phyloP scores from a whole-genome alignment of 371 early-diverging fungal genomes.

The Mucor sp. region DNA sequence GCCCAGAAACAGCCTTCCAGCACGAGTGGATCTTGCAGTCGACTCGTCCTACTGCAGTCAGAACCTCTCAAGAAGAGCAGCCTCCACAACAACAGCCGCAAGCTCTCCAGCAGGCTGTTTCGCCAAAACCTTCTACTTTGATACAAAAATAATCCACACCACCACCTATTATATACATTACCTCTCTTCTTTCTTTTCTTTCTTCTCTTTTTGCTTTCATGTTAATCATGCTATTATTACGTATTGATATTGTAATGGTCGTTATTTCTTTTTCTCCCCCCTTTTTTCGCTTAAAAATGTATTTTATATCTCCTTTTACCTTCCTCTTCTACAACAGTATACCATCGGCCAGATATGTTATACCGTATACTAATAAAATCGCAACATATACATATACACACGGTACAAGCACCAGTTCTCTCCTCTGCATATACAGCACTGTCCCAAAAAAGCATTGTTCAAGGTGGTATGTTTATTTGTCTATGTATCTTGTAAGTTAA shows the following conservation, averaged over 20 bases:
- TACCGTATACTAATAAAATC: neutral
- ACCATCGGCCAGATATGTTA: neutral
- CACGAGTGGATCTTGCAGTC: slow-evolving; percentile 75
- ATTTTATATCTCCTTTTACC: neutral
- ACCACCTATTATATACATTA: neutral
- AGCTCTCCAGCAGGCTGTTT: neutral
- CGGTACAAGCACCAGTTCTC: too few relatives aligned
- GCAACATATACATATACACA: neutral
- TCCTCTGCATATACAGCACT: too few relatives aligned
- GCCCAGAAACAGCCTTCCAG: slow-evolving; percentile 81
- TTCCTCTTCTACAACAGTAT: neutral
- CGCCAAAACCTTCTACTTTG: neutral
- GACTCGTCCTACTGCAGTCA: slow-evolving; percentile 4
- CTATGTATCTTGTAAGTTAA: neutral
- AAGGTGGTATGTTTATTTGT: neutral
- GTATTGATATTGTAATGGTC: neutral
- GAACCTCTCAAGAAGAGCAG: neutral
- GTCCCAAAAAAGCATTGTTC: neutral
- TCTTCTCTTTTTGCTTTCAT: neutral
- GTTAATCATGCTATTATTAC: neutral
- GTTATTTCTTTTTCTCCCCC: too few relatives aligned
- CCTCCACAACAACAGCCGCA: neutral
- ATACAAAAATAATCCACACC: neutral
- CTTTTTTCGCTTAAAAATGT: neutral
- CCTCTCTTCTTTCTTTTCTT: neutral